Evolutionary conservation across 2,329 filamentous ascomycete genomes (phyloP), one percentile per base, ranked within the genome.

Genomic region (Ophiognomonia clavigignenti-juglandacearum): DNA sequence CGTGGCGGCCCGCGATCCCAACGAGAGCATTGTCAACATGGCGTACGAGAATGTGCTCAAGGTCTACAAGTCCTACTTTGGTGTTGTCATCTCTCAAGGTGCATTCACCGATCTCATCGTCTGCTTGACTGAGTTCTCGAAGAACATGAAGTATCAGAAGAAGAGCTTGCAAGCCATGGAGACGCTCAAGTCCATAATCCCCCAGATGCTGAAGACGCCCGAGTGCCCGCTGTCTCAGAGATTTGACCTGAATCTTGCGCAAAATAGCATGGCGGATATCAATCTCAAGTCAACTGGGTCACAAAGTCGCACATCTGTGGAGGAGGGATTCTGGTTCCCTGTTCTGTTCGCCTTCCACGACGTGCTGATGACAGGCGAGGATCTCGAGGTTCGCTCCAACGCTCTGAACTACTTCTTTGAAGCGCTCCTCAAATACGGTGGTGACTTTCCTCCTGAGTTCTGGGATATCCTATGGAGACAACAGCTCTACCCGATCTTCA

Each of bases 401-500:
- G 93, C 95, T 3, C 75, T 98, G 34, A 95, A 91, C 57, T 98
- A 97, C 66, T 89, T 98, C 52, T 99, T 99, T 59, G 92, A 97
- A 50, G 90, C 90, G 0, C 75, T 99, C 6, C 84, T 96, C 49
- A 83, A 82, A 53, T 93, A 97, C 57, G 93, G 95, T 29, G 87
- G 88, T 16, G 87, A 89, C 56, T 99, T 96, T 59, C 90, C 92
- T 4, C 74, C 84, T 1, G 89, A 96, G 45, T 99, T 99, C 64
- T 99, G 93, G 93, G 93, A 99, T 64, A 96, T 93, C 16, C 77
- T 99, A 1, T 98, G 93, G 91, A 82, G 92, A 41, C 93, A 99
- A 64, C 80, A 98, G 50, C 78, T 99, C 1, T 97, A 96, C 57
- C 95, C 93, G 1, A 99, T 98, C 56, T 99, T 99, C 70, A 91